Percentiles rank a stretch among this genome's conserved stretches.
These are phyloP conservation scores for Xylaria grammica DNA, from an alignment of 495 filamentous ascomycete species.

Conservation along the genomic window DNA sequence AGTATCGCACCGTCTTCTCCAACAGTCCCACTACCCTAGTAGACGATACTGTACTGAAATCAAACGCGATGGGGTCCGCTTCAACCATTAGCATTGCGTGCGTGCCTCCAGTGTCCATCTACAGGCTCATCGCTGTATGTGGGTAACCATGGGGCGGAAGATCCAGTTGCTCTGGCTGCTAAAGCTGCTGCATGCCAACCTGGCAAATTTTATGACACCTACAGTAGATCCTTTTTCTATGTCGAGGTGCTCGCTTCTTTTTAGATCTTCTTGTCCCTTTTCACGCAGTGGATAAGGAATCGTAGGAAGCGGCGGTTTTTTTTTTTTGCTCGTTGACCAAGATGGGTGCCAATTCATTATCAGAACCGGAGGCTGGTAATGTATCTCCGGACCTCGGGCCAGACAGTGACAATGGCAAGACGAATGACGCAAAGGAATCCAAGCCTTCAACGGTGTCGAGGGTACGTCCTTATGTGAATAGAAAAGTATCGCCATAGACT, in stretches of 20 bases:
- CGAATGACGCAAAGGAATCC: background rate
- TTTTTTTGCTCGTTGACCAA: slow-evolving; percentile 15
- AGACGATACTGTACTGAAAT: background rate
- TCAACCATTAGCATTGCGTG: background rate
- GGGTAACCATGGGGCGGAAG: slow-evolving; percentile 15
- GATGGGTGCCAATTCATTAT: slow-evolving; percentile 6
- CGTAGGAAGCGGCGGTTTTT: background rate
- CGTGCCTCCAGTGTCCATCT: background rate
- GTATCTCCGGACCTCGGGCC: background rate
- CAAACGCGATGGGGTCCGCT: slow-evolving; percentile 5
- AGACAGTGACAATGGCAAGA: background rate
- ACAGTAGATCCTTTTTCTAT: slow-evolving; percentile 12
- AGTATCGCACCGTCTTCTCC: slow-evolving; percentile 2
- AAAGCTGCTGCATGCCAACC: background rate
- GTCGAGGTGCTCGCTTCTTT: background rate
- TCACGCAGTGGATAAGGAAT: background rate
- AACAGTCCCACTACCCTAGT: background rate
- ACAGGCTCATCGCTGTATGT: slow-evolving; percentile 14
- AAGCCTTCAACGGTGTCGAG: slow-evolving; percentile 8
- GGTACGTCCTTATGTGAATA: background rate
- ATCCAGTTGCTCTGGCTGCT: background rate
- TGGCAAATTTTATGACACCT: slow-evolving; percentile 11
- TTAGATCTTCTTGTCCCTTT: background rate
- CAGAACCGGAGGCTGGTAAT: background rate
- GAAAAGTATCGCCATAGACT: background rate